A percentile compares a stretch with the other conserved stretches of the same genome.
Evolutionary conservation across 73 alveolate genomes (phyloP).

Genomic region (Blepharisma japonicum): DNA sequence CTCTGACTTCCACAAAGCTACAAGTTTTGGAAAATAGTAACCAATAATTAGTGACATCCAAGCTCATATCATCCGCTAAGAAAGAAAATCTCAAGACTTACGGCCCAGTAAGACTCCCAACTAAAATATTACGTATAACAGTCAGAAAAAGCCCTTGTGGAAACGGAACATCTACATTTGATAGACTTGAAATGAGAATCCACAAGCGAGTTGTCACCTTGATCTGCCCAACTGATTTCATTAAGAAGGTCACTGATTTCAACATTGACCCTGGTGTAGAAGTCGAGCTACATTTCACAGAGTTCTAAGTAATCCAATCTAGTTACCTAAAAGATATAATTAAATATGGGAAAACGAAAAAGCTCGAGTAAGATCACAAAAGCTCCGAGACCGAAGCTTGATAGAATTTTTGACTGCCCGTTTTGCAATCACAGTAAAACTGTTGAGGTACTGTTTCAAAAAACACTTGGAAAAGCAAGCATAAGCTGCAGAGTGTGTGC

Average conservation of each 20-base stretch:
- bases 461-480: constrained; percentile 33
- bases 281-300: neutral
- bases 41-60: too few species aligned
- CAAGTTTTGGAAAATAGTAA: too few species aligned
- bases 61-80: constrained; percentile 17
- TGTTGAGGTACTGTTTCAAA: constrained; percentile 46
- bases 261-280: constrained; percentile 43
- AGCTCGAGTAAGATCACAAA: neutral
- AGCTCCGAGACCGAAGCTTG: constrained; percentile 49
- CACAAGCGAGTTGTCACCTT: constrained; percentile 42
- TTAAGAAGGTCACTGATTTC: constrained; percentile 37
- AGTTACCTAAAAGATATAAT: neutral
- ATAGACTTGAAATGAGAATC: constrained; percentile 46
- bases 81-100: constrained; percentile 29
- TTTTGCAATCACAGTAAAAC: constrained; percentile 62
- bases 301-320: too few species aligned
- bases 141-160: constrained; percentile 50
- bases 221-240: constrained; percentile 38
- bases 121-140: constrained; percentile 33
- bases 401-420: constrained; percentile 72
- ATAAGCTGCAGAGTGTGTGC: constrained; percentile 64
- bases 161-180: constrained; percentile 44
- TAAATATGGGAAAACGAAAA: constrained; percentile 35
- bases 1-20: too few species aligned
- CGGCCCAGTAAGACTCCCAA: constrained; percentile 43